phyloP scores from a whole-genome alignment of 2,329 filamentous ascomycete species.

The Chalaropsis thielavioides region DNA sequence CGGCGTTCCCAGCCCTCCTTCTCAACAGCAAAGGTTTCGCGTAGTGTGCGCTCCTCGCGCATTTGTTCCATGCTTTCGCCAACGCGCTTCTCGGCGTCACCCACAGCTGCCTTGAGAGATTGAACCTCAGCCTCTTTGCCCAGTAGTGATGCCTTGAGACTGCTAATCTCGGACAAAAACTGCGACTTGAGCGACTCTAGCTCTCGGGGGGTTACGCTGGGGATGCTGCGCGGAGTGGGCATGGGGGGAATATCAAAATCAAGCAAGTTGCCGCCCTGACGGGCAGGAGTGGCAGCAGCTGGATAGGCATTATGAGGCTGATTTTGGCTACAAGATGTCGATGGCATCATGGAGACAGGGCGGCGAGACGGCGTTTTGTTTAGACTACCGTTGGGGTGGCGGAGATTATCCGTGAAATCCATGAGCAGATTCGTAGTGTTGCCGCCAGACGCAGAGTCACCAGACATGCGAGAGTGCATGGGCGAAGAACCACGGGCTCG shows the following conservation, averaged over 20 bases:
- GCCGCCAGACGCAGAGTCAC: slow-evolving; percentile 23
- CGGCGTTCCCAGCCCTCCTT: slow-evolving; percentile 73
- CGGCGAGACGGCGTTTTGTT: slow-evolving; percentile 24
- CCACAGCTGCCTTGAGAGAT: slow-evolving; percentile 73
- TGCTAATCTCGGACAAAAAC: slow-evolving; percentile 84
- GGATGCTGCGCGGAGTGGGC: slow-evolving; percentile 81
- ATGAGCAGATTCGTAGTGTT: slow-evolving; percentile 66
- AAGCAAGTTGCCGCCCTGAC: slow-evolving; percentile 52
- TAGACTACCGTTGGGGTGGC: slow-evolving; percentile 24
- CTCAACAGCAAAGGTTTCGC: slow-evolving; percentile 59
- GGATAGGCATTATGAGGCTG: slow-evolving; percentile 17
- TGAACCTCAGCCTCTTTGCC: slow-evolving; percentile 87
- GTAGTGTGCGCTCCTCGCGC: slow-evolving; percentile 57
- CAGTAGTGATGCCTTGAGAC: slow-evolving; percentile 78
- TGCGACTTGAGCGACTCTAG: slow-evolving; percentile 82
- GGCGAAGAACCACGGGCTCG: slow-evolving; percentile 36
- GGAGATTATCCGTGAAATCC: slow-evolving; percentile 70
- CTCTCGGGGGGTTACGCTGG: slow-evolving; percentile 80
- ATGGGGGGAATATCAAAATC: slow-evolving; percentile 76
- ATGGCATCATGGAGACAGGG: slow-evolving; percentile 21
- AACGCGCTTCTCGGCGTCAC: slow-evolving; percentile 81
- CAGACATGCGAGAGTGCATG: slow-evolving; percentile 29
- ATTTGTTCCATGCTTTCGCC: slow-evolving; percentile 73
- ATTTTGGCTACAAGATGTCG: not conserved
- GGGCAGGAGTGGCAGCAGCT: slow-evolving; percentile 33